A percentile compares a stretch with the other conserved stretches of the same genome.
These are phyloP conservation scores for Fusarium protoensiforme DNA, from an alignment of 2,329 filamentous ascomycete genomes.

Conservation along the genomic window DNA sequence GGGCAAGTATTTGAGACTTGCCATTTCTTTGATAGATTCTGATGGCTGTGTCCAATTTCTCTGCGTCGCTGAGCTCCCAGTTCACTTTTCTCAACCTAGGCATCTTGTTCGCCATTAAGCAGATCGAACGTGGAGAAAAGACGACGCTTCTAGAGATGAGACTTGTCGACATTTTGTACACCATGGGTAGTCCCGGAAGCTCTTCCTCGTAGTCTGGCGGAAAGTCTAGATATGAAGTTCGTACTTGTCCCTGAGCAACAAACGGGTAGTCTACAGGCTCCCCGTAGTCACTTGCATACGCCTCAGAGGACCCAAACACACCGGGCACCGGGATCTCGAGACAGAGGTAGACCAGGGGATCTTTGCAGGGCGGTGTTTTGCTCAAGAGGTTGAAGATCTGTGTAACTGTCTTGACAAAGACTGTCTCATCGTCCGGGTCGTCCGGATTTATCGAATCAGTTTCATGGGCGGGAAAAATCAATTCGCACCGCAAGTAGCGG, in stretches of 20 bases:
- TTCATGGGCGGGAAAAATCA: neutral
- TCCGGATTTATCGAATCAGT: neutral
- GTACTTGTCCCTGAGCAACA: neutral
- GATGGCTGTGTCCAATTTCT: neutral
- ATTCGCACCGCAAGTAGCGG: neutral
- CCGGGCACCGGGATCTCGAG: neutral
- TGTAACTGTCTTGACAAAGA: neutral
- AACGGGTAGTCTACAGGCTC: neutral
- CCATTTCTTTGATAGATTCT: neutral
- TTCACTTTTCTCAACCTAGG: neutral
- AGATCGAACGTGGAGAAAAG: neutral
- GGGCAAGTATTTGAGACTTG: neutral
- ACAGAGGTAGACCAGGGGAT: neutral
- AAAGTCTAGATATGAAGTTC: neutral
- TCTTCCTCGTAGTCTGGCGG: neutral
- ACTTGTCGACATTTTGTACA: neutral
- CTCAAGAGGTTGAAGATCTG: neutral
- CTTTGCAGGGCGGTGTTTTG: neutral
- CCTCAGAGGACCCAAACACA: neutral
- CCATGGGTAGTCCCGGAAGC: neutral
- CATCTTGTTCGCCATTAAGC: conserved; percentile 8
- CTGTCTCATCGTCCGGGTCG: neutral
- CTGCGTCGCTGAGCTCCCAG: neutral
- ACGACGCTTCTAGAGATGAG: neutral
- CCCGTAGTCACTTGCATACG: neutral